Base-by-base conservation (phyloP, 1,284 basidiomycete genomes). In the Sanghuangporus weigelae region DNA sequence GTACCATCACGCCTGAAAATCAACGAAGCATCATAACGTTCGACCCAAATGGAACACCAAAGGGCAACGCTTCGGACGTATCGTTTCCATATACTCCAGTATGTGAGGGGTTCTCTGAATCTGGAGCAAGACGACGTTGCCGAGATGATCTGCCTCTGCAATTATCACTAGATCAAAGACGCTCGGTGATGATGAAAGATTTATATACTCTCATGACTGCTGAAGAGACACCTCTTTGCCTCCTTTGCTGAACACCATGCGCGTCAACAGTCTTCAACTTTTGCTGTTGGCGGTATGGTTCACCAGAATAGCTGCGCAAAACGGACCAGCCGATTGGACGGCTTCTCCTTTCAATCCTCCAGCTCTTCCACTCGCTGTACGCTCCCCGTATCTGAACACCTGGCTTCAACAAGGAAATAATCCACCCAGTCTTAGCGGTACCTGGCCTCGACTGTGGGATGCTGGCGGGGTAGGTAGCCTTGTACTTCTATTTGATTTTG, bases 331-430 rank as follows among this genome's bases (percentile, higher is more conserved):
- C 44, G 44, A 46, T 23, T 65, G 64, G 64, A 63, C 46, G 5
- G 39, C 60, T 14, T 31, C 58, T 31, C 65, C 65, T 36, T 66
- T 66, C 46, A 66, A 39, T 49, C 57, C 65, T 11, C 65, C 57
- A 10, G 40, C 65, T 12, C 50, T 60, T 36, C 57, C 62, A 2
- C 61, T 66, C 14, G 65, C 65, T 39, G 57, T 66, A 2, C 50
- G 55, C 7, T 60, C 61, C 8, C 65, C 65, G 4, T 66, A 66
- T 36, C 35, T 66, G 8, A 66, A 66, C 23, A 54, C 57, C 21
- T 66, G 65, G 65, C 12, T 56, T 4, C 42, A 51, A n/a, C 65
- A 66, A 51, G 65, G 65, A 6, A 60, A 55, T 35, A 40, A 7
- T 3, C 61, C 57, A 6, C 10, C 36, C 16, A 23, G 31, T 23